Evolutionary conservation across 331 rosid genomes (phyloP), one percentile per base, ranked within the genome.

Genomic region (Telfairia occidentalis): DNA sequence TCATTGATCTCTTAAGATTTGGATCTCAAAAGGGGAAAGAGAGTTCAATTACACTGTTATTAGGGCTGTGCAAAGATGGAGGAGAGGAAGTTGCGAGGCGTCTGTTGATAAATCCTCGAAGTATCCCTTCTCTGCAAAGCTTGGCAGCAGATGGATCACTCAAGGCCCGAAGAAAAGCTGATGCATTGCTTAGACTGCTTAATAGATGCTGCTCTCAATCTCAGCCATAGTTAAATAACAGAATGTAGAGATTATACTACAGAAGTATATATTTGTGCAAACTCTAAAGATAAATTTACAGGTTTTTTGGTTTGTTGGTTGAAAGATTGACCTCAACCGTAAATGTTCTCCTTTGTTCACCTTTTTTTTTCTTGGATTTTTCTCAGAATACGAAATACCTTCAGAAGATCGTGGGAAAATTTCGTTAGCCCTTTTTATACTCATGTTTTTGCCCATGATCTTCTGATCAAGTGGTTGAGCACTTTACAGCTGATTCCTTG

Each of bases 21-120:
- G 98, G 98, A 3, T 94, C 98, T 52, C 81, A 84, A 2, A 91
- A 91, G 73, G 98, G 96, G 81, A 91, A 90, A 81, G 98, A 94
- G 60, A 88, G 89, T 43, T 83, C 98, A 0, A 81, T 91, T 59
- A 90, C 96, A 0, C 87, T 94, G 71, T 49, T 94, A 7, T 67
- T 94, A 74, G 97, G 98, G 43, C 66, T 94, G 67, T 91, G 96
- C 76, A 91, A 91, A 78, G 96, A 94, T 75, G 97, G 91, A 53
- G 95, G 92, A 38, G 96, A 88, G 76, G 75, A 87, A 57, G 96
- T 91, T 19, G 97, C 92, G 8, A 80, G 82, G 55, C 83, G 87
- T 0, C 79, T 91, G n/a, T 63, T 94, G 80, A 86, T 91, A 43
- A 94, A 90, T 80, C 96, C 97, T 0, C 74, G 89, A 71, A 88